A percentile compares a stretch with the other conserved stretches of the same genome.
Evolutionary conservation across 805 yeast genomes (phyloP).

Genomic region (Pichia manshurica): DNA sequence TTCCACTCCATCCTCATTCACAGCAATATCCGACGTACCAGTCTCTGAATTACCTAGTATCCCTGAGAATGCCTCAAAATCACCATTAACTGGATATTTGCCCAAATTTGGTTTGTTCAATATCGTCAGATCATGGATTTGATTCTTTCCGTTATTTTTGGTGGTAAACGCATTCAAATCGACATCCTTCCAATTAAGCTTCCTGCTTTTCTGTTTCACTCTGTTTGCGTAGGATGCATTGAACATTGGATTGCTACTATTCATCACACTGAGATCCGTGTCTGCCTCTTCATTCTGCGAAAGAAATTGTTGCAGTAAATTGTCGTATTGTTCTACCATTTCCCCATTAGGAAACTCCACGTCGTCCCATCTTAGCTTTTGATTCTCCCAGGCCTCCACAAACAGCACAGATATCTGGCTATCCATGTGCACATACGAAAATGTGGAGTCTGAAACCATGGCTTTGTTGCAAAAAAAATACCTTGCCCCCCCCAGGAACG

Average conservation of each 20-base stretch:
- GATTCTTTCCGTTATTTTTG: conserved; percentile 4
- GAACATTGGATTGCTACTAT: conserved; percentile 25
- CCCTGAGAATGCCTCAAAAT: neutral
- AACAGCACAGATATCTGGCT: conserved; percentile 28
- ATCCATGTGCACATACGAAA: conserved; percentile 27
- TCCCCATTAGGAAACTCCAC: conserved; percentile 23
- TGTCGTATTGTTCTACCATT: conserved; percentile 16
- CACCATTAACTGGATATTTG: neutral
- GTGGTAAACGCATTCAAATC: conserved; percentile 1
- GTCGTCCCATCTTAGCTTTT: conserved; percentile 29
- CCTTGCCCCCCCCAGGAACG: no score
- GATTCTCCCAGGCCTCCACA: conserved; percentile 30
- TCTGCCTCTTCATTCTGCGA: conserved; percentile 26
- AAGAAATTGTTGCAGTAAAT: conserved; percentile 26
- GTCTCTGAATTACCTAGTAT: neutral
- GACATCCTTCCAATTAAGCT: conserved; percentile 29
- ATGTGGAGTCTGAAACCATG: conserved; percentile 23
- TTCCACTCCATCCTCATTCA: neutral
- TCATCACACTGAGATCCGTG: conserved; percentile 20
- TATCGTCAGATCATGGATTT: conserved; percentile 24
- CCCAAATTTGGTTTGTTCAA: conserved; percentile 20
- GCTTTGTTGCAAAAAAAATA: neutral
- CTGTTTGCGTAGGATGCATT: conserved; percentile 26
- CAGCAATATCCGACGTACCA: neutral
- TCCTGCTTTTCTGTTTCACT: conserved; percentile 23